Base-by-base conservation (phyloP, 768 basidiomycete genomes). In the Amanita rimosa region DNA sequence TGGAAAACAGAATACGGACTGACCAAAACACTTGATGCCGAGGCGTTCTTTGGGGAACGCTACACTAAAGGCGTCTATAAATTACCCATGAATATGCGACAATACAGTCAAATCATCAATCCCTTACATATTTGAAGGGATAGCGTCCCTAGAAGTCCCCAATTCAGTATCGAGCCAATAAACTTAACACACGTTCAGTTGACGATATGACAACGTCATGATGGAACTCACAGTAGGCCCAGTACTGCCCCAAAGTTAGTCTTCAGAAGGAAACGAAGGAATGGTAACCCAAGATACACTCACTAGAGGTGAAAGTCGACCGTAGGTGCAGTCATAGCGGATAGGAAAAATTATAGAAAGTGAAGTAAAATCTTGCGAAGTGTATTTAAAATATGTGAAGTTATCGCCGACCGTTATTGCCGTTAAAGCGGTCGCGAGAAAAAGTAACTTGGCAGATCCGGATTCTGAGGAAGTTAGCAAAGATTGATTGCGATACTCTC, bases 11-110 rank as follows among this genome's bases (percentile, higher is more conserved):
- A 26, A 33, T 13, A 17, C 10, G 17, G 24, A 29, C 42, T 24
- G 3, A 46, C 50, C 50, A 29, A 46, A 42, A 19, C 10, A 33
- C 33, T 29, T 44, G 42, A 42, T 46, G 21, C 43, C 31, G 4
- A 17, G 16, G 6, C 44, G 34, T 19, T 51, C 44, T n/a, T 39
- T 51, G 6, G 50, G 44, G 17, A 51, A 51, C 2, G 44, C 39
- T 22, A 34, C 45, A 26, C 27, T 27, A 40, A 48, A 48, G 7
- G 38, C n/a, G 19, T 48, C 47, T 48, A 17, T 7, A 8, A 29
- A 2, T 14, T 11, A 19, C 21, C 29, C 6, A 19, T 38, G 4
- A 40, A 17, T 24, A 21, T 5, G 16, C 8, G 14, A 3, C n/a
- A 6, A 6, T 11, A 10, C 7, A 22, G 27, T 39, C 14, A 11